A percentile compares a stretch with the other conserved stretches of the same genome.
Conservation (phyloP, 495 filamentous ascomycete species). For the Astrocystis sublimbata region DNA sequence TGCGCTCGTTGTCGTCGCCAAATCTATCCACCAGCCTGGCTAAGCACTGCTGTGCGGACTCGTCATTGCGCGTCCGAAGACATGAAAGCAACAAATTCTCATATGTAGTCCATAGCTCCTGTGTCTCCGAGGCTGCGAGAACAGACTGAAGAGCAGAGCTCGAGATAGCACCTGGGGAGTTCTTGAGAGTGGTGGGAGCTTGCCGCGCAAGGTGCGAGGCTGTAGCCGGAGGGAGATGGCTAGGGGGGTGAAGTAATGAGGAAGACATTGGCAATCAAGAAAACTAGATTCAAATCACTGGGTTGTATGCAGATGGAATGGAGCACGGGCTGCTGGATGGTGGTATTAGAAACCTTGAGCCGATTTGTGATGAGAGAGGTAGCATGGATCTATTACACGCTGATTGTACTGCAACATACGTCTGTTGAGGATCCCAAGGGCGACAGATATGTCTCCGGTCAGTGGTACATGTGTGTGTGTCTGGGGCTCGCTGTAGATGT, state of each 20-base stretch:
- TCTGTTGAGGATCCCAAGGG: no score
- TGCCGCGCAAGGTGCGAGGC: constrained; percentile 76
- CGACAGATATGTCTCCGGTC: no score
- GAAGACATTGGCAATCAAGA: constrained; percentile 47
- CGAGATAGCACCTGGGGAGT: constrained; percentile 46
- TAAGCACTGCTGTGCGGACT: constrained; percentile 71
- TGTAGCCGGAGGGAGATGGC: constrained; percentile 47
- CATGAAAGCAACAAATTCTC: constrained; percentile 85
- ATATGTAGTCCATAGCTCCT: constrained; percentile 76
- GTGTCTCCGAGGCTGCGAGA: constrained; percentile 63
- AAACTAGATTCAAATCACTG: no score
- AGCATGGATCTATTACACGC: no score
- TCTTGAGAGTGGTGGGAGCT: constrained; percentile 67
- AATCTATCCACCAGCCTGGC: constrained; percentile 75
- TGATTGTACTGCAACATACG: no score
- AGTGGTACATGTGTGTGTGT: no score
- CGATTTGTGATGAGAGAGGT: no score
- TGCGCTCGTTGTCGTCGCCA: constrained; percentile 74
- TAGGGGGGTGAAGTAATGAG: constrained; percentile 51
- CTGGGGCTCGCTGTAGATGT: no score
- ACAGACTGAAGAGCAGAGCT: constrained; percentile 53
- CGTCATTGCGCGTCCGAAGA: constrained; percentile 81
- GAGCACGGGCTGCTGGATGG: no score
- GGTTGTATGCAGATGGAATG: no score
- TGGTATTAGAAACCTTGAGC: no score